Conservation (phyloP, 2,329 filamentous ascomycete species). For the Xenoacremonium recifei region DNA sequence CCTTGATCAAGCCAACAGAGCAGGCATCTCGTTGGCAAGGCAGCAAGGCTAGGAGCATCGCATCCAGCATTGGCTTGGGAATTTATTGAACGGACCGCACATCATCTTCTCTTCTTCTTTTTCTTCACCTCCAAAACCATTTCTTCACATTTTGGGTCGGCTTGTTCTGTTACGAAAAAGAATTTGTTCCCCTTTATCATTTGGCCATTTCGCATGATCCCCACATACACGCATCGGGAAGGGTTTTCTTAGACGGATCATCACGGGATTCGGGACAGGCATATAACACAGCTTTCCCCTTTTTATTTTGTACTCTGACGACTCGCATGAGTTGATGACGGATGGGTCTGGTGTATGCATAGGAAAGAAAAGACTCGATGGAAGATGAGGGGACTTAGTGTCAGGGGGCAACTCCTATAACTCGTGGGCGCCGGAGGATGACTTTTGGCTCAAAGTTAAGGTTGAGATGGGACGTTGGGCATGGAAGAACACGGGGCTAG, state of each 20-base stretch:
- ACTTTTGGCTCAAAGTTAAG: too few relatives aligned
- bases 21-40: conserved; percentile 26
- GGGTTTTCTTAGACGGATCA: not conserved
- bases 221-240: not conserved
- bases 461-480: too few relatives aligned
- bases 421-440: too few relatives aligned
- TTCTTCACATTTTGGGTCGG: too few relatives aligned
- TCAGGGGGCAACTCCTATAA: conserved; percentile 15
- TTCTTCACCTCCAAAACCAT: not conserved
- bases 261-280: not conserved
- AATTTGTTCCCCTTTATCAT: too few relatives aligned
- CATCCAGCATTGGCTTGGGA: conserved; percentile 8
- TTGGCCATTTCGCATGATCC: not conserved
- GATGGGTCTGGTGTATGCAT: conserved; percentile 10
- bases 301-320: conserved; percentile 4
- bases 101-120: conserved; percentile 1
- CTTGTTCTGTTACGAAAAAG: too few relatives aligned
- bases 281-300: too few relatives aligned
- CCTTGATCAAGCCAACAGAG: conserved; percentile 27
- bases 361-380: conserved; percentile 13
- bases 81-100: too few relatives aligned
- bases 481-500: too few relatives aligned
- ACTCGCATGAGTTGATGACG: not conserved
- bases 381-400: conserved; percentile 14
- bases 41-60: conserved; percentile 6